phyloP scores from a whole-genome alignment of 495 filamentous ascomycete genomes.

The Penicillium soppii region DNA sequence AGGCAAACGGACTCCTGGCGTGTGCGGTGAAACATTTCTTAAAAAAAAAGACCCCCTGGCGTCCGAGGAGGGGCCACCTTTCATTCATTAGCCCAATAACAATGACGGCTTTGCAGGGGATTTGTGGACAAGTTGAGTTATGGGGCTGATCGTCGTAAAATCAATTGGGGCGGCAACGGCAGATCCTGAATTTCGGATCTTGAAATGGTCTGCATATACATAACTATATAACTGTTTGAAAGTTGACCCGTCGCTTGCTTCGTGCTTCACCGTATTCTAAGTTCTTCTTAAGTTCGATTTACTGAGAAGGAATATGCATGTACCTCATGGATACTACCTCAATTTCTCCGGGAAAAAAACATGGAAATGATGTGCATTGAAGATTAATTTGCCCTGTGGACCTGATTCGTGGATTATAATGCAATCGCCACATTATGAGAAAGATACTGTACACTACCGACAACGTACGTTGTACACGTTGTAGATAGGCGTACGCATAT shows the following conservation, averaged over 20 bases:
- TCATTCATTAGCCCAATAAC: slow-evolving; percentile 15
- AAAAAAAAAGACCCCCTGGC: slow-evolving; percentile 23
- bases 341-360: background rate
- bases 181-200: slow-evolving; percentile 13
- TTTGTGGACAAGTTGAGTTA: slow-evolving; percentile 12
- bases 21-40: slow-evolving; percentile 22
- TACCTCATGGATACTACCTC: background rate
- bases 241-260: background rate
- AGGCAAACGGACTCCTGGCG: slow-evolving; percentile 12
- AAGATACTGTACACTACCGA: background rate
- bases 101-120: slow-evolving; percentile 11
- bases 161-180: slow-evolving; percentile 23
- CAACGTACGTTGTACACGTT: background rate
- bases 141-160: slow-evolving; percentile 20
- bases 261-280: background rate
- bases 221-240: background rate
- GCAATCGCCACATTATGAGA: slow-evolving; percentile 8
- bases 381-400: slow-evolving; percentile 8
- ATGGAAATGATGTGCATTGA: slow-evolving; percentile 10
- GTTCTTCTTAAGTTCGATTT: background rate
- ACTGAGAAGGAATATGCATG: background rate
- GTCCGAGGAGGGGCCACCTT: slow-evolving; percentile 10
- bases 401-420: slow-evolving; percentile 17
- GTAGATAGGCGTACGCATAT: too few species aligned
- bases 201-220: slow-evolving; percentile 2